Evolutionary conservation across 139 green algal species (phyloP), one percentile per base, ranked within the genome.

Genomic region (Chlamydomonas incerta): DNA sequence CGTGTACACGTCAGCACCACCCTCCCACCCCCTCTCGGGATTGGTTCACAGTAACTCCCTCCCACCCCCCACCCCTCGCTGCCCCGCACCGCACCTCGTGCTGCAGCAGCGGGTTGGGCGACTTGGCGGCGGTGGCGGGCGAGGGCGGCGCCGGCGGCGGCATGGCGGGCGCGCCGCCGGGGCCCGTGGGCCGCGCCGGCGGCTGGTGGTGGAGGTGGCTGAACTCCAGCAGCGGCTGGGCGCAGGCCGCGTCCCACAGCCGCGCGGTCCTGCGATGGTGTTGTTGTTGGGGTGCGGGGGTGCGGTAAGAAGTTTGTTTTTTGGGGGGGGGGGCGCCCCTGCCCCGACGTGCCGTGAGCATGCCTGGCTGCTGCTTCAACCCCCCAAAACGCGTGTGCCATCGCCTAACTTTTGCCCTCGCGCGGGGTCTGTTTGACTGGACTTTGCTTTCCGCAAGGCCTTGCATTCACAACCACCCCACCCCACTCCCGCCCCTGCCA

Each of bases 161-260:
- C 35, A 67, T 62, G 74, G 80, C 80, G 66, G 66, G 34, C 10
- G 69, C 55, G 28, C 35, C 68, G 23, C 29, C 47, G 33, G 71
- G 62, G 26, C 52, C 83, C 1, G 83, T 68, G 34, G 75, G 62
- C 28, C 52, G 55, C n/a, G 24, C 34, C 0, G 83, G 75, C 50
- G 66, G 60, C 79, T 90, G 88, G 8, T 87, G 70, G 52, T 90
- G 52, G 28, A 90, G 47, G 73, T 90, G 79, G 37, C 62, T 85
- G 77, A 93, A 89, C 41, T 88, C 72, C 20, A 93, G 70, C 31
- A 90, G 70, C 15, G 88, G 90, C 55, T 91, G 83, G 17, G 87
- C 81, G 60, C 73, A 85, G 24, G 74, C 81, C 26, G 83, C 79
- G 79, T 75, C 29, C 79, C 79, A 85, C 66, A 85, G 66, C 65